Evolutionary conservation across 2,329 filamentous ascomycete species (phyloP).

Genomic region (Claviceps purpurea): DNA sequence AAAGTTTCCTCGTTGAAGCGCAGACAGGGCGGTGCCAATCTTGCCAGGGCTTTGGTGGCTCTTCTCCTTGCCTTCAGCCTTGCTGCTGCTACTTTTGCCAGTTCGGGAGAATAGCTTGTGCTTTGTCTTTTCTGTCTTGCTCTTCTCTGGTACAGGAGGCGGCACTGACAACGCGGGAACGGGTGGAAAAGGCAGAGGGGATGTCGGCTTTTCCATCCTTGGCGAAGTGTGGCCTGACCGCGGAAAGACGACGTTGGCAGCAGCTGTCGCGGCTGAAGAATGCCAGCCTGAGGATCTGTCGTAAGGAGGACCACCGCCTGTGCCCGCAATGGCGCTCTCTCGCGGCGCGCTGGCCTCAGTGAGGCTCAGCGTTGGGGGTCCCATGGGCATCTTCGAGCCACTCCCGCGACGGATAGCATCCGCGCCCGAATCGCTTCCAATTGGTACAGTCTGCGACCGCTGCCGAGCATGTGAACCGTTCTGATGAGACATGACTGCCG

Average conservation of each 20-base stretch:
- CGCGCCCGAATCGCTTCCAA: constrained; percentile 29
- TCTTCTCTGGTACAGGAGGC: constrained; percentile 40
- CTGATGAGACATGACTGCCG: constrained; percentile 56
- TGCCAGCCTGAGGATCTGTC: constrained; percentile 43
- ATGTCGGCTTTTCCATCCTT: constrained; percentile 20
- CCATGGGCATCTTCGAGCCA: constrained; percentile 37
- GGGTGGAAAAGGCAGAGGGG: constrained; percentile 23
- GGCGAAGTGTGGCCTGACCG: constrained; percentile 45
- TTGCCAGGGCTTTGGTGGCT: constrained; percentile 61
- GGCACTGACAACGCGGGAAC: constrained; percentile 19
- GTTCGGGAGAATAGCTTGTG: constrained; percentile 72
- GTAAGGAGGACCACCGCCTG: constrained; percentile 44
- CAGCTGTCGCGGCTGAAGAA: constrained; percentile 49
- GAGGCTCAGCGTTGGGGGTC: constrained; percentile 48
- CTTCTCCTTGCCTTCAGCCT: constrained; percentile 52
- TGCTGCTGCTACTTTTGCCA: constrained; percentile 53
- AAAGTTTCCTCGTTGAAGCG: constrained; percentile 51
- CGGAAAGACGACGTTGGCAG: constrained; percentile 60
- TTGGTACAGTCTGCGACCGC: constrained; percentile 61
- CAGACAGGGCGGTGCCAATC: constrained; percentile 52
- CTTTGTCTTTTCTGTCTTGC: constrained; percentile 51
- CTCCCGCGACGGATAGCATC: constrained; percentile 31
- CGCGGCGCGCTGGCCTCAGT: constrained; percentile 51
- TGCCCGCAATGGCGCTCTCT: constrained; percentile 38
- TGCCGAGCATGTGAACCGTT: constrained; percentile 42